Conservation (phyloP, 192 early-diverging fungal species). For the Gonapodya sp. region DNA sequence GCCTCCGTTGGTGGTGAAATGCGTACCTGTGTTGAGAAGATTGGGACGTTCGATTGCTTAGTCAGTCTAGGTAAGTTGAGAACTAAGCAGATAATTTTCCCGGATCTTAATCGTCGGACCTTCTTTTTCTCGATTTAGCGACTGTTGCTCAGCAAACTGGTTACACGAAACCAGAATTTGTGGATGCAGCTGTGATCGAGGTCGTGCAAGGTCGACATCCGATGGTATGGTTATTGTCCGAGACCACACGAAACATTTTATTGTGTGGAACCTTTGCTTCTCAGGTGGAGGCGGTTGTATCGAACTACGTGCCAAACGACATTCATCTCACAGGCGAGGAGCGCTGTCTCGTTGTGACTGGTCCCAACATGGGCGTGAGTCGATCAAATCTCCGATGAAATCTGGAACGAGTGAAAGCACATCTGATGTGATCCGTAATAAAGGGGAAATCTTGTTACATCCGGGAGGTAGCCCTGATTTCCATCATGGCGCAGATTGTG, state of each 20-base stretch:
- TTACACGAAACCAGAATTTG: constrained; percentile 52
- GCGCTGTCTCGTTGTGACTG: constrained; percentile 31
- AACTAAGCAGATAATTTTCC: neutral
- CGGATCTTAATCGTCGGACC: neutral
- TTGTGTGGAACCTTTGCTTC: neutral
- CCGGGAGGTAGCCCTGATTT: constrained; percentile 33
- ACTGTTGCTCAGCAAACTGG: constrained; percentile 37
- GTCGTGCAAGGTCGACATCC: constrained; percentile 60
- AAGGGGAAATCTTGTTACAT: constrained; percentile 12
- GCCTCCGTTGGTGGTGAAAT: constrained; percentile 46
- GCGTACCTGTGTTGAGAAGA: constrained; percentile 37
- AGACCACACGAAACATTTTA: neutral
- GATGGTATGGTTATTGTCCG: constrained; percentile 47
- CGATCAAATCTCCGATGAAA: constrained; percentile 57
- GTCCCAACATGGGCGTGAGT: constrained; percentile 66
- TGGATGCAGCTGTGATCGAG: constrained; percentile 29
- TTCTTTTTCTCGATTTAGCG: constrained; percentile 17
- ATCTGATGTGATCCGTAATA: too few species aligned
- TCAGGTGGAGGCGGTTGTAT: neutral
- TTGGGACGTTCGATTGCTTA: constrained; percentile 58
- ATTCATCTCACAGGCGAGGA: constrained; percentile 26
- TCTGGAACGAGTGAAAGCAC: too few species aligned
- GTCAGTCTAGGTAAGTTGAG: constrained; percentile 37
- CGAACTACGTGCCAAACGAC: constrained; percentile 53
- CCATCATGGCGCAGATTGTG: constrained; percentile 53